phyloP scores from a whole-genome alignment of 495 filamentous ascomycete genomes.

The Halenospora varia region DNA sequence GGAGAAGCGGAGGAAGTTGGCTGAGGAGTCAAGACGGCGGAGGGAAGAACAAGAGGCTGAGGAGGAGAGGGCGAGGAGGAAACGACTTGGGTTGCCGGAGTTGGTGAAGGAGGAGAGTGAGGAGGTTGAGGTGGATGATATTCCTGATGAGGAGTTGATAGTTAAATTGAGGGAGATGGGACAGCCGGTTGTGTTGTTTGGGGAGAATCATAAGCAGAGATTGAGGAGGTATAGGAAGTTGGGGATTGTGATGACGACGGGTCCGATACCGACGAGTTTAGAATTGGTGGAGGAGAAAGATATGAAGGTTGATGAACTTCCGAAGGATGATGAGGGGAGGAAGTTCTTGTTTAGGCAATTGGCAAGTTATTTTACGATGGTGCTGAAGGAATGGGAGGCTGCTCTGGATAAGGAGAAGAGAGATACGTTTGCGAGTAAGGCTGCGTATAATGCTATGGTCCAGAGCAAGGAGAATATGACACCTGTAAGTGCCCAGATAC shows the following conservation, averaged over 20 bases:
- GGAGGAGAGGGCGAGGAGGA: constrained; percentile 44
- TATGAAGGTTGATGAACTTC: constrained; percentile 76
- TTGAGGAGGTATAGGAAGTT: constrained; percentile 66
- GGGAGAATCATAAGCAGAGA: constrained; percentile 67
- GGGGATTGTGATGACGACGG: constrained; percentile 38
- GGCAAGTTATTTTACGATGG: constrained; percentile 88
- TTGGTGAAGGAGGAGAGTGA: constrained; percentile 44
- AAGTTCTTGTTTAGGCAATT: constrained; percentile 79
- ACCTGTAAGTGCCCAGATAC: constrained; percentile 41
- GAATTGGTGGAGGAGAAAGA: constrained; percentile 72
- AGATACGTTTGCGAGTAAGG: constrained; percentile 70
- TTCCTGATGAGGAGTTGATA: constrained; percentile 67
- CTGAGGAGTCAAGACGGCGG: constrained; percentile 67
- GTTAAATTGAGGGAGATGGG: constrained; percentile 62
- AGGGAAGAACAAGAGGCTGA: constrained; percentile 68
- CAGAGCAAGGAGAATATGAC: constrained; percentile 81
- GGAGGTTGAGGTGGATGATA: constrained; percentile 55
- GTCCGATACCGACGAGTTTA: constrained; percentile 64
- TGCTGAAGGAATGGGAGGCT: constrained; percentile 80
- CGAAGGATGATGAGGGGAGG: constrained; percentile 50
- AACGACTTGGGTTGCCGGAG: constrained; percentile 65
- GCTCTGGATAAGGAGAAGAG: constrained; percentile 67
- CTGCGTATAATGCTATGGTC: constrained; percentile 72
- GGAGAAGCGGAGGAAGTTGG: constrained; percentile 73
- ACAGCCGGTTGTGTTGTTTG: constrained; percentile 76